Evolutionary conservation across 495 filamentous ascomycete genomes (phyloP).

Genomic region (Rhypophila decipiens): DNA sequence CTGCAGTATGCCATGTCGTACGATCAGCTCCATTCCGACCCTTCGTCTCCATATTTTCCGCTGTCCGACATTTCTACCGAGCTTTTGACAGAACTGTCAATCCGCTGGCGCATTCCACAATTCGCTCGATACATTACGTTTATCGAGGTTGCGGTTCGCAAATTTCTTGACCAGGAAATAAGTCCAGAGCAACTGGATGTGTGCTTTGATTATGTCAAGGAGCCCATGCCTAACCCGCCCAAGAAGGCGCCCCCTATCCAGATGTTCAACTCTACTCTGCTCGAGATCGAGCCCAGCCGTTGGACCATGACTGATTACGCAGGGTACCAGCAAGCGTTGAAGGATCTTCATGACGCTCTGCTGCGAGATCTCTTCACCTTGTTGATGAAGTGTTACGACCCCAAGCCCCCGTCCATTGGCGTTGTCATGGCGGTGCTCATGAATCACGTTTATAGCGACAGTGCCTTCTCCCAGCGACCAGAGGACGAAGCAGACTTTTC

Average conservation of each 20-base stretch:
- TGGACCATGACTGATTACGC: constrained; percentile 82
- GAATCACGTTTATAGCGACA: constrained; percentile 74
- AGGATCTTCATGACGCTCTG: constrained; percentile 71
- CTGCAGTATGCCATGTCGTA: constrained; percentile 65
- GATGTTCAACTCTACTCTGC: constrained; percentile 31
- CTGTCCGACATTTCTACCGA: constrained; percentile 79
- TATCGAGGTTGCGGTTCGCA: constrained; percentile 76
- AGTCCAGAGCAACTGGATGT: constrained; percentile 72
- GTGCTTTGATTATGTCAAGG: constrained; percentile 75
- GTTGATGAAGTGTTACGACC: constrained; percentile 80
- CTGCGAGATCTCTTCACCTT: constrained; percentile 82
- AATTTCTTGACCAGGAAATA: constrained; percentile 82
- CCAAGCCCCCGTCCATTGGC: constrained; percentile 73
- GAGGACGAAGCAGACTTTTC: constrained; percentile 64
- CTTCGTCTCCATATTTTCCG: constrained; percentile 49
- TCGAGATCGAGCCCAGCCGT: constrained; percentile 39
- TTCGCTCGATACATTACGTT: constrained; percentile 76
- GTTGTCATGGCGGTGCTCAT: constrained; percentile 77
- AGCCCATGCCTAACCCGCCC: constrained; percentile 49
- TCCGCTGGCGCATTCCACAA: constrained; percentile 86
- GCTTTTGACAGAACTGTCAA: constrained; percentile 73
- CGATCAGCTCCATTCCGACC: constrained; percentile 44
- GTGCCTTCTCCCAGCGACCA: constrained; percentile 60
- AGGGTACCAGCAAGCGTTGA: constrained; percentile 66
- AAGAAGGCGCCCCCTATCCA: constrained; percentile 43